Base-by-base conservation (phyloP, 148 eudicot genomes). In the Bassia scoparia region DNA sequence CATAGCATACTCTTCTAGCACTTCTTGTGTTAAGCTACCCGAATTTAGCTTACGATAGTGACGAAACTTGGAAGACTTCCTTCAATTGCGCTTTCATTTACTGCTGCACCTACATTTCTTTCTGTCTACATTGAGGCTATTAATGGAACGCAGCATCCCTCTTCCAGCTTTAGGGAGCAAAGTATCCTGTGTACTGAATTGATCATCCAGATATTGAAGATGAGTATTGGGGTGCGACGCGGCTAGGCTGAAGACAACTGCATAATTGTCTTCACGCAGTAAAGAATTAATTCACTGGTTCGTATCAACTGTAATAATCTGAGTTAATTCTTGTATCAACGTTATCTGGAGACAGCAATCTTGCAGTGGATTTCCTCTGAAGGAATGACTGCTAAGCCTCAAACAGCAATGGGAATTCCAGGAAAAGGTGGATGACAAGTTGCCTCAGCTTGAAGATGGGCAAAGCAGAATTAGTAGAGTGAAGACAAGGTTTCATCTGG, bases 91-190 rank as follows among this genome's bases (percentile, higher is more conserved):
- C 82, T 87, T 59, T 81, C 91, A n/a, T 91, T 86, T 77, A 53
- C 81, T 79, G 87, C 97, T 63, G 89, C 97, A 7, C 97, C 93
- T 67, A 79, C 81, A 52, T 84, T n/a, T 85, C 77, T 88, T 91
- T 75, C 74, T 87, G 82, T 75, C 82, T 91, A 68, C 97, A 92
- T 83, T 95, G 69, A 84, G 85, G 83, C 75, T 87, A 74, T 86
- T 91, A 59, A 87, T 92, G 93, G 87, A 92, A 72, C 86, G 74
- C 54, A 85, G 82, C 80, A 73, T 90, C 66, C 80, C 91, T 78
- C 77, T 43, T 81, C 79, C 70, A 83, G 79, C 67, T 78, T 84
- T 67, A 64, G 49, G 61, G 86, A 84, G 18, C 75, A 75, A 58
- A 80, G n/a, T n/a, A 81, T 69, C 70, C 83, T 23, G 18, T 71